Percentiles rank a stretch among this genome's conserved stretches.
phyloP scores from a whole-genome alignment of 139 green algal genomes.

The Ettlia oleoabundans region DNA sequence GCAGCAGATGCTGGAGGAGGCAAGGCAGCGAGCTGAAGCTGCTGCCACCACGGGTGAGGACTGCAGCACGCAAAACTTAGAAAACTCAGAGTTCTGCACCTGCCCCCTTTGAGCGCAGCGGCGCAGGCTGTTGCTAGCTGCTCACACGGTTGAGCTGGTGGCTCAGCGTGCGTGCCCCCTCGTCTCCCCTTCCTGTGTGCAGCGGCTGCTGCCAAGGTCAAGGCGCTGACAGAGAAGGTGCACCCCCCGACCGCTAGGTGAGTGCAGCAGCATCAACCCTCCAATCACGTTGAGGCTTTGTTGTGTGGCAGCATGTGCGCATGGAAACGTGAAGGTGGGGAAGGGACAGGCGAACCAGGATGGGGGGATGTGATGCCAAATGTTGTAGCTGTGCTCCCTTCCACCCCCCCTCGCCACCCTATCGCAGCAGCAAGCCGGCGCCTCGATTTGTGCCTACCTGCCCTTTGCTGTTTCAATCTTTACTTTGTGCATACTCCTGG shows the following conservation, averaged over 20 bases:
- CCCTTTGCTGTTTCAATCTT: too few relatives aligned
- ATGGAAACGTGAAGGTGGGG: too few relatives aligned
- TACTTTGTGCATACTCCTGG: too few relatives aligned
- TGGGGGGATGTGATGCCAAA: too few relatives aligned
- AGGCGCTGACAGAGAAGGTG: conserved; percentile 13
- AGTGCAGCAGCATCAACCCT: background rate
- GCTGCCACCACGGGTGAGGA: conserved; percentile 1
- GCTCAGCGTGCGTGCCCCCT: background rate
- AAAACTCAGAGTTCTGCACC: background rate
- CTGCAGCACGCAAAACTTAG: background rate
- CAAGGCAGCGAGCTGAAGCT: conserved; percentile 33
- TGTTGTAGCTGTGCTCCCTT: too few relatives aligned
- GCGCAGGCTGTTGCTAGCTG: background rate
- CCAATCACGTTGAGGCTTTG: too few relatives aligned
- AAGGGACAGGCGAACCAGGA: too few relatives aligned
- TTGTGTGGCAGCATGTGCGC: too few relatives aligned
- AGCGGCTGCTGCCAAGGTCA: conserved; percentile 29
- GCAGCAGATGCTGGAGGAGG: conserved; percentile 41
- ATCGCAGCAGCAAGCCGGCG: too few relatives aligned
- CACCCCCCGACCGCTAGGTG: conserved; percentile 27
- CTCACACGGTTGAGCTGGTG: background rate
- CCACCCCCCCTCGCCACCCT: too few relatives aligned
- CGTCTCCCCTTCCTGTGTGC: background rate
- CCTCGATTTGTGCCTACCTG: too few relatives aligned
- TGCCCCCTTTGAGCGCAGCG: background rate